Percentiles rank a stretch among this genome's conserved stretches.
Conservation (phyloP, 805 yeast species). For the Pichia eremophila region DNA sequence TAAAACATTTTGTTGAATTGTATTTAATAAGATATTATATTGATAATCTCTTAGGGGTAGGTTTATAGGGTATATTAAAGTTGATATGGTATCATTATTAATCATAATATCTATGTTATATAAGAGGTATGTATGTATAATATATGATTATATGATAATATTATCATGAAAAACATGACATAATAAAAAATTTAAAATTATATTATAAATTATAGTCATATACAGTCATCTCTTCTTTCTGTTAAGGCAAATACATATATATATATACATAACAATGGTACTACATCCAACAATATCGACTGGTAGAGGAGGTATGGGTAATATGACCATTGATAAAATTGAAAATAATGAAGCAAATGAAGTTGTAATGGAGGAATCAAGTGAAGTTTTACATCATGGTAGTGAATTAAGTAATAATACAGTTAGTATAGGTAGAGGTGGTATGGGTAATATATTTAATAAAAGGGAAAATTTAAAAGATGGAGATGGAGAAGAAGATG, state of each 20-base stretch:
- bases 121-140: too few species aligned
- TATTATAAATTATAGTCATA: too few species aligned
- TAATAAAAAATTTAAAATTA: too few species aligned
- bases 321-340: slow-evolving; percentile 10
- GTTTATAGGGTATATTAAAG: slow-evolving; percentile 79
- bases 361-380: slow-evolving; percentile 14
- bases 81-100: slow-evolving; percentile 28
- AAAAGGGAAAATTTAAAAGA: slow-evolving; percentile 29
- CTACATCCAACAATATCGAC: slow-evolving; percentile 21
- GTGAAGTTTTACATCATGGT: neutral
- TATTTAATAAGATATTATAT: slow-evolving; percentile 61
- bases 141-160: too few species aligned
- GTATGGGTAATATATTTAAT: slow-evolving; percentile 40
- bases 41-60: slow-evolving; percentile 83
- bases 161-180: too few species aligned
- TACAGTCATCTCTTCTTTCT: too few species aligned
- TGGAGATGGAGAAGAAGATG: slow-evolving; percentile 22
- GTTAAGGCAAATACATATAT: too few species aligned
- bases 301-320: slow-evolving; percentile 31
- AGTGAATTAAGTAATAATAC: slow-evolving; percentile 8
- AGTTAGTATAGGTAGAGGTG: slow-evolving; percentile 50
- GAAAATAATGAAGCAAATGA: slow-evolving; percentile 16
- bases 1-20: slow-evolving; percentile 63
- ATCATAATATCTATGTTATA: too few species aligned
- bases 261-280: too few species aligned